Evolutionary conservation across 176 grass and related monocot species (phyloP).

Genomic region (Olyra latifolia): DNA sequence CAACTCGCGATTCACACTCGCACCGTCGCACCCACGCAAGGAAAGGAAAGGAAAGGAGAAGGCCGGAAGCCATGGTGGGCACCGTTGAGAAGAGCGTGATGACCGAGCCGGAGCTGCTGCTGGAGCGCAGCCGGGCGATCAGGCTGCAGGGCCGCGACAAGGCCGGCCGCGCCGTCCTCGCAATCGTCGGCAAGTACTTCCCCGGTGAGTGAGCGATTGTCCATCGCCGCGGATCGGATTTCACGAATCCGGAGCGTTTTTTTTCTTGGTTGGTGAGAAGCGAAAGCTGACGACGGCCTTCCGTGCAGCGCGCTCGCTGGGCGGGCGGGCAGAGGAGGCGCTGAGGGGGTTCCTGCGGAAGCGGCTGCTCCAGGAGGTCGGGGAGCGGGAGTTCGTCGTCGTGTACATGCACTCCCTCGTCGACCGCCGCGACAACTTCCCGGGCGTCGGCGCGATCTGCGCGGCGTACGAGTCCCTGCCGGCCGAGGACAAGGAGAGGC

Average conservation of each 20-base stretch:
- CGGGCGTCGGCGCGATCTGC: conserved; percentile 63
- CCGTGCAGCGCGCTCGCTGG: conserved; percentile 53
- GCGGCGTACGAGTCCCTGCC: conserved; percentile 63
- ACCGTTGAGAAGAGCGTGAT: conserved; percentile 2
- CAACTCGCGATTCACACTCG: neutral
- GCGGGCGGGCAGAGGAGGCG: conserved; percentile 50
- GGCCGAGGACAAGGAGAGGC: conserved; percentile 29
- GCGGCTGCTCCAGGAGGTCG: conserved; percentile 53
- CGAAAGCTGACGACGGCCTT: neutral
- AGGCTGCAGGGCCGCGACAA: conserved; percentile 62
- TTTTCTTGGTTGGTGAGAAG: no score
- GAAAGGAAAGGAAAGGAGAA: no score
- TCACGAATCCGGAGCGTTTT: neutral
- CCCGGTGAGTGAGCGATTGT: conserved; percentile 16
- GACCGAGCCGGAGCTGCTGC: conserved; percentile 41
- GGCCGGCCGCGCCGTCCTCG: conserved; percentile 57
- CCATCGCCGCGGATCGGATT: neutral
- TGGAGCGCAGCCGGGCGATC: conserved; percentile 66
- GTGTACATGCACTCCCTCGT: conserved; percentile 81
- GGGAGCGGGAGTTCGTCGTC: conserved; percentile 54
- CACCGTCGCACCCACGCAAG: neutral
- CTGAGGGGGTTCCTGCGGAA: conserved; percentile 44
- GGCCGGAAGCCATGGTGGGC: neutral
- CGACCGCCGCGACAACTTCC: conserved; percentile 63
- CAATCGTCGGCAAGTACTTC: conserved; percentile 83